Conservation (phyloP, 352 stramenopile species). For the Phytophthora hybrid region DNA sequence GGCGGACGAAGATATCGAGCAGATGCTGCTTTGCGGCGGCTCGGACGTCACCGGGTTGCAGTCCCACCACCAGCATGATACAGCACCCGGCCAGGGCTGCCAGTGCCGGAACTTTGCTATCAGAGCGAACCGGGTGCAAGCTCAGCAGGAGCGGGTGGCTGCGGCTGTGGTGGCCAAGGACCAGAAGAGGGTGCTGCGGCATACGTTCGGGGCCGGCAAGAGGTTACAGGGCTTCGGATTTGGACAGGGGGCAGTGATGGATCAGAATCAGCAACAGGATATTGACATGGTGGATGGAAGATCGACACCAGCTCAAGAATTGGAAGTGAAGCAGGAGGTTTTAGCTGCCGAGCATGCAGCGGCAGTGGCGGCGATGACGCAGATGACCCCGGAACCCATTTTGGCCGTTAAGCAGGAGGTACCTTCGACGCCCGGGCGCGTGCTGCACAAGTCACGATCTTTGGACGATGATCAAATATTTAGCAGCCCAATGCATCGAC, state of each 20-base stretch:
- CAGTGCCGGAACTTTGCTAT: conserved; percentile 49
- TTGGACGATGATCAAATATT: conserved; percentile 36
- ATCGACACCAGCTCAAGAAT: neutral
- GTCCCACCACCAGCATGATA: conserved; percentile 40
- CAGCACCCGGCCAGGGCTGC: conserved; percentile 34
- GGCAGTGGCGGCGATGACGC: conserved; percentile 1
- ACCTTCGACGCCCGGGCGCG: conserved; percentile 16
- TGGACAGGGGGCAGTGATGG: conserved; percentile 16
- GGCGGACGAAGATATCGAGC: conserved; percentile 67
- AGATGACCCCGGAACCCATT: conserved; percentile 8
- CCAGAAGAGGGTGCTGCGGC: conserved; percentile 59
- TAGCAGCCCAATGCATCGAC: conserved; percentile 55
- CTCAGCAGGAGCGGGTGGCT: conserved; percentile 26
- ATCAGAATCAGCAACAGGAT: conserved; percentile 34
- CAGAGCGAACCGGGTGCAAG: conserved; percentile 41
- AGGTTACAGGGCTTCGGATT: conserved; percentile 64
- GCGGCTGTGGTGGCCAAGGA: conserved; percentile 33
- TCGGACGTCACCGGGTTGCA: conserved; percentile 48
- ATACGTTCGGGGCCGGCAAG: conserved; percentile 64
- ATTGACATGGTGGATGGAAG: conserved; percentile 30
- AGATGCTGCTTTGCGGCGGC: conserved; percentile 60
- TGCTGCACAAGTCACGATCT: conserved; percentile 15
- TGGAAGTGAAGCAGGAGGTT: conserved; percentile 17
- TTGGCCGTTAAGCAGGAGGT: conserved; percentile 32
- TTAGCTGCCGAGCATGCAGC: neutral